Evolutionary conservation across 2,329 filamentous ascomycete genomes (phyloP), one percentile per base, ranked within the genome.

Genomic region (Fusarium lyarnte): DNA sequence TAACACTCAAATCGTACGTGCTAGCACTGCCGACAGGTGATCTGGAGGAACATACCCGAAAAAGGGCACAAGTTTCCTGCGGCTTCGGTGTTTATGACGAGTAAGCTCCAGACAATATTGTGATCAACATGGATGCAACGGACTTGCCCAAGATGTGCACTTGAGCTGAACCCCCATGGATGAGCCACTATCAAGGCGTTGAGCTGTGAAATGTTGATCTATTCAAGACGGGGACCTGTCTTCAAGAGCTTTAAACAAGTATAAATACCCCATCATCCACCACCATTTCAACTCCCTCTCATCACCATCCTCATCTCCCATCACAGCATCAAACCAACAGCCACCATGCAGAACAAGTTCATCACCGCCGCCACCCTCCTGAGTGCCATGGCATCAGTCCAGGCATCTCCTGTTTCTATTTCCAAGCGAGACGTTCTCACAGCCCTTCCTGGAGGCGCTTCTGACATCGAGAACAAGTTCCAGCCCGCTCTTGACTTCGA

Each of bases 401-500:
- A 66, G 29, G 74, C 72, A 29, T 66, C 66, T 16, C 73, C 74
- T 3, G 61, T 67, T n/a, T 43, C 25, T 27, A 33, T 58, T 7
- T 41, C 69, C 25, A 66, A 76, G 65, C 66, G 77, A 49, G 76
- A 79, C 33, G 73, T 79, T 36, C 66, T 79, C 46, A 69, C 74
- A 2, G 76, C 81, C 12, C 76, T 84, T 3, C 80, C 79, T 1
- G 70, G 78, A 33, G 66, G 69, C n/a, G 82, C 82, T 9, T 76
- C 79, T 9, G 77, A 78, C 16, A 60, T 74, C 33, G 82, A 83
- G 62, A 74, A 79, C 41, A 76, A 76, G 58, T 82, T 78, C 67
- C 82, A 84, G 68, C 82, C 82, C 13, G 63, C 77, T 13, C 74
- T 83, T 7, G 82, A 84, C 74, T 84, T 82, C 61, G 82, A 84